Evolutionary conservation across 139 green algal genomes (phyloP), one percentile per base, ranked within the genome.

Genomic region (Penium margaritaceum): DNA sequence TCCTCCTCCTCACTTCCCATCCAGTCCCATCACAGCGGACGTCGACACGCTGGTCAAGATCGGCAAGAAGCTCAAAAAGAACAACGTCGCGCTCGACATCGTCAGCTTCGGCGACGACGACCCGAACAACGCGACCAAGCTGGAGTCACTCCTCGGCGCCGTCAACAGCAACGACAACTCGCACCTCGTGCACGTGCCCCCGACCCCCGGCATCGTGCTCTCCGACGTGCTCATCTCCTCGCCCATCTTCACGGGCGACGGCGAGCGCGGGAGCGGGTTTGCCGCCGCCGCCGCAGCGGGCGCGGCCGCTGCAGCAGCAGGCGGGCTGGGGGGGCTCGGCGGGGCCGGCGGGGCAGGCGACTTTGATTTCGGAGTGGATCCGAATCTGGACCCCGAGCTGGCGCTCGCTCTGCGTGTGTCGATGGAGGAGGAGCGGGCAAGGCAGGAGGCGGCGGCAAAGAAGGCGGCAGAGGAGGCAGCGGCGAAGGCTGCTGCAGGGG

Each of bases 51-150:
- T 99, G 57, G 85, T 97, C 6, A 94, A 94, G 82, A 95, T 97
- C 33, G 95, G 85, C 35, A 98, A 98, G 87, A 97, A 97, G 85
- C 83, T 99, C 33, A 98, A 98, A 85, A 99, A 99, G 84, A 99
- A 99, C 87, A 98, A 96, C 70, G 92, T 99, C 27, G 92, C 95
- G 0, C 88, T 98, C 29, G 95, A 99, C 77, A 80, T 99, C 6
- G 88, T 99, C 17, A 87, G 70, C 76, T 98, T 96, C 80, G 93
- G 90, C n/a, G n/a, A n/a, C n/a, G n/a, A n/a, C n/a, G 72, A 76
- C 41, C 24, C 41, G 33, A 64, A 36, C 38, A 70, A 70, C 44
- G 95, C 96, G 67, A 73, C 76, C 44, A 98, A 97, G 85, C 85
- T 99, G 19, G 86, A 92, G 30, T 89, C 90, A 3, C 96, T 99